A percentile compares a stretch with the other conserved stretches of the same genome.
These are phyloP conservation scores for Diutina rugosa DNA, from an alignment of 1,139 yeast species.

Conservation along the genomic window DNA sequence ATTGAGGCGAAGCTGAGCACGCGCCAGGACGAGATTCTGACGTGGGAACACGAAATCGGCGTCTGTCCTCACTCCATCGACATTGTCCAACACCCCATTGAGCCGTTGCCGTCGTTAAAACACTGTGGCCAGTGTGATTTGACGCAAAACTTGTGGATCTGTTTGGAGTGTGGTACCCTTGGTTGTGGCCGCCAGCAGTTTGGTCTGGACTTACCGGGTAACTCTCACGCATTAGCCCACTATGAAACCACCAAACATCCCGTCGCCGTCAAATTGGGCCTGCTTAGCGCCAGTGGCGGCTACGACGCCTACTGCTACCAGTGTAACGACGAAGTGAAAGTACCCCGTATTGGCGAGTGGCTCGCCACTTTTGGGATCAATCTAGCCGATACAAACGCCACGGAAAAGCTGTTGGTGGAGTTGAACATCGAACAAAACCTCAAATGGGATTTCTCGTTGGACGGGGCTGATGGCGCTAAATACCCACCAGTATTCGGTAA, in stretches of 20 bases:
- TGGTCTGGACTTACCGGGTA: constrained; percentile 78
- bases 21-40: constrained; percentile 59
- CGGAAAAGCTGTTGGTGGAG: constrained; percentile 82
- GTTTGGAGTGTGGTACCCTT: constrained; percentile 8
- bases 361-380: constrained; percentile 60
- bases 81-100: constrained; percentile 21
- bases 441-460: constrained; percentile 86
- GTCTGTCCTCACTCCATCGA: constrained; percentile 67
- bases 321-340: constrained; percentile 81
- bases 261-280: constrained; percentile 83
- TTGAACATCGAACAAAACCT: constrained; percentile 84
- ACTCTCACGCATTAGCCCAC: constrained; percentile 80
- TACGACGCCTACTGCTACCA: constrained; percentile 76
- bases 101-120: constrained; percentile 5
- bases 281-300: constrained; percentile 52
- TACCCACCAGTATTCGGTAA: constrained; percentile 55
- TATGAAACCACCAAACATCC: constrained; percentile 46
- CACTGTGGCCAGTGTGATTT: constrained; percentile 15
- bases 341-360: constrained; percentile 41
- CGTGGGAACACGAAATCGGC: constrained; percentile 83
- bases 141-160: constrained; percentile 16
- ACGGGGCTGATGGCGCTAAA: constrained; percentile 56
- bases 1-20: constrained; percentile 53
- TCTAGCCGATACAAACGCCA: constrained; percentile 38
- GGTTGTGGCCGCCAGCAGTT: constrained; percentile 54